Conservation (phyloP, 768 basidiomycete genomes). For the Amanita muscaria region DNA sequence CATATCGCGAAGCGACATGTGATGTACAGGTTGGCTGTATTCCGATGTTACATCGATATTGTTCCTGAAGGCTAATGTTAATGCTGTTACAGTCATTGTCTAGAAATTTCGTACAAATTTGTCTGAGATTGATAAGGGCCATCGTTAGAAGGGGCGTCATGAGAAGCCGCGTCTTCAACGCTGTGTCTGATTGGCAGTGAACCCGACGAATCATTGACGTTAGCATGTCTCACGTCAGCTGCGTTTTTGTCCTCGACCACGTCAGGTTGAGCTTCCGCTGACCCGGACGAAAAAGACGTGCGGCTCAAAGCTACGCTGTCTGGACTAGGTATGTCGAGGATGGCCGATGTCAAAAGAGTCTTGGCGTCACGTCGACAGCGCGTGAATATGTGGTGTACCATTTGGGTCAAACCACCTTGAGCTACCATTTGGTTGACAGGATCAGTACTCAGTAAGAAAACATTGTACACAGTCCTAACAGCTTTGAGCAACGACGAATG, state of each 20-base stretch:
- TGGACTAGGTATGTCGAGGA: background rate
- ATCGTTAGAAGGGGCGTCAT: background rate
- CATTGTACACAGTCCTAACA: slow-evolving; percentile 95
- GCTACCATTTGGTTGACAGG: slow-evolving; percentile 96
- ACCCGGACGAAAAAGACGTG: slow-evolving; percentile 8
- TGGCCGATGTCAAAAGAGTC: slow-evolving; percentile 12
- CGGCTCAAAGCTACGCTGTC: slow-evolving; percentile 3
- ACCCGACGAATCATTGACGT: slow-evolving; percentile 4
- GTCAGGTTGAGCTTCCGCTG: slow-evolving; percentile 2
- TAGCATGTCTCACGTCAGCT: background rate
- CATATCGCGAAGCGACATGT: slow-evolving; percentile 72
- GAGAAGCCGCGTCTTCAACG: background rate
- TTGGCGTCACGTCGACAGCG: slow-evolving; percentile 43
- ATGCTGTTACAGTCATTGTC: slow-evolving; percentile 15
- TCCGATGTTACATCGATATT: slow-evolving; percentile 27
- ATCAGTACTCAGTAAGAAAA: slow-evolving; percentile 86
- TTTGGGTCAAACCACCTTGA: slow-evolving; percentile 94
- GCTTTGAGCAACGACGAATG: slow-evolving; percentile 95
- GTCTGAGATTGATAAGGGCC: slow-evolving; percentile 4
- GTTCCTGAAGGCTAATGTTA: slow-evolving; percentile 25
- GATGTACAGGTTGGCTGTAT: slow-evolving; percentile 26
- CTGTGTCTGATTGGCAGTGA: slow-evolving; percentile 4
- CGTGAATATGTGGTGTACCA: slow-evolving; percentile 94
- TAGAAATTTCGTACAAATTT: slow-evolving; percentile 3
- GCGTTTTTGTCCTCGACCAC: background rate